Conservation (phyloP, 148 eudicot species). For the Heliosperma pusillum region DNA sequence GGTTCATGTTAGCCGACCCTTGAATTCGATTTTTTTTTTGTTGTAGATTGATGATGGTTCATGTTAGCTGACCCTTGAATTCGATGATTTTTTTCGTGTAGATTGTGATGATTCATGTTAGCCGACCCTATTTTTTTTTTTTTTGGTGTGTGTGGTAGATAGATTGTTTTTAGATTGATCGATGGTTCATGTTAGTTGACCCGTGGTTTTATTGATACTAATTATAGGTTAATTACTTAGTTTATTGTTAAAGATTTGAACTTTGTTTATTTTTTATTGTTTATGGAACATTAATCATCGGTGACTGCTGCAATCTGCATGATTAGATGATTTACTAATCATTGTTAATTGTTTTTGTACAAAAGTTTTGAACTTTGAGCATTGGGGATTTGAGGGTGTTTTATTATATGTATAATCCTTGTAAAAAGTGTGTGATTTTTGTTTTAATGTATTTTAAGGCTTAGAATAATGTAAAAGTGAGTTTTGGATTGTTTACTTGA, state of each 20-base stretch:
- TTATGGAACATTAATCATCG: neutral
- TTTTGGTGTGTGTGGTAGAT: neutral
- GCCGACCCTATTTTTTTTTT: slow-evolving; percentile 4
- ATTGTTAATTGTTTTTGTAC: neutral
- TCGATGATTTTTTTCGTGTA: neutral
- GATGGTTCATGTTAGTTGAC: neutral
- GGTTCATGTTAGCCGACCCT: slow-evolving; percentile 9
- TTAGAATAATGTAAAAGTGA: neutral
- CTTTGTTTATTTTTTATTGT: slow-evolving; percentile 2
- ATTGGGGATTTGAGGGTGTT: neutral
- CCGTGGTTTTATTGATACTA: neutral
- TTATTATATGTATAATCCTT: slow-evolving; percentile 1
- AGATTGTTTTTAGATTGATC: neutral
- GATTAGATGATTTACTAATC: neutral
- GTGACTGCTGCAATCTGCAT: neutral
- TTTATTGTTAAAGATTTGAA: neutral
- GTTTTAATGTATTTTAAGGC: neutral
- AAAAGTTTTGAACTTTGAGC: slow-evolving; percentile 6
- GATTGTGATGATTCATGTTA: neutral
- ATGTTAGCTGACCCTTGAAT: slow-evolving; percentile 3
- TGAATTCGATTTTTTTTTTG: too few species aligned
- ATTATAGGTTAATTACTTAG: neutral
- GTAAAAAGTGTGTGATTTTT: neutral
- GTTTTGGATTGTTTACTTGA: slow-evolving; percentile 20
- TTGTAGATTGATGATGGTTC: neutral